These are phyloP conservation scores for Pichia gijzeniarum DNA, from an alignment of 805 yeast genomes.

Conservation along the genomic window DNA sequence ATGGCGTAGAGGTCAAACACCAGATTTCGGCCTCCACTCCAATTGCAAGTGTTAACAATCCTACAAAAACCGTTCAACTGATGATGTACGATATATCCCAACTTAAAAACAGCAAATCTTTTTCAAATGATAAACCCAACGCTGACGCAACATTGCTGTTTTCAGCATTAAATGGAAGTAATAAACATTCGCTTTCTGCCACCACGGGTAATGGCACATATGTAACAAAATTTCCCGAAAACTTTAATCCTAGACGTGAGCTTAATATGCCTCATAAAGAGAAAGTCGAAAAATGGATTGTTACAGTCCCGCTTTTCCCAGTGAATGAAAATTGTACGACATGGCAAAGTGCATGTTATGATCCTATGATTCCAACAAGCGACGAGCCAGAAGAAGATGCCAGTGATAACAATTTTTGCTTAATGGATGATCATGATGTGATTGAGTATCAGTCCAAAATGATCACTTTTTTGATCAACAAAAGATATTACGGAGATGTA, in stretches of 20 bases:
- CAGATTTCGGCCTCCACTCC: neutral
- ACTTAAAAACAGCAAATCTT: neutral
- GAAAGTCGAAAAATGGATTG: constrained; percentile 61
- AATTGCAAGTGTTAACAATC: neutral
- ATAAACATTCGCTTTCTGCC: too few species aligned
- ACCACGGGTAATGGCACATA: neutral
- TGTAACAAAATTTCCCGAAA: constrained; percentile 33
- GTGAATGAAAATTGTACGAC: constrained; percentile 17
- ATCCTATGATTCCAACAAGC: constrained; percentile 36
- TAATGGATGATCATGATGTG: constrained; percentile 39
- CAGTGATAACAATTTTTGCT: constrained; percentile 18
- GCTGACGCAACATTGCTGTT: neutral
- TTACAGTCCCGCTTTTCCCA: constrained; percentile 43
- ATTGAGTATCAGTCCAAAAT: constrained; percentile 47
- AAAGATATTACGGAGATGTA: constrained; percentile 31
- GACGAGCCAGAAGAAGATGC: constrained; percentile 16
- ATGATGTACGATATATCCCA: neutral
- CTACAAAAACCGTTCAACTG: neutral
- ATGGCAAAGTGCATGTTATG: constrained; percentile 43
- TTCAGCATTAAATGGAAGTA: too few species aligned
- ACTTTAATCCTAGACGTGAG: constrained; percentile 57
- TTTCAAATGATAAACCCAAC: neutral
- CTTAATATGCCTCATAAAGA: constrained; percentile 60
- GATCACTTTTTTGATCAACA: constrained; percentile 40
- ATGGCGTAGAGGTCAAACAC: neutral